phyloP scores from a whole-genome alignment of 805 yeast species.

The Candida dajiaensis region DNA sequence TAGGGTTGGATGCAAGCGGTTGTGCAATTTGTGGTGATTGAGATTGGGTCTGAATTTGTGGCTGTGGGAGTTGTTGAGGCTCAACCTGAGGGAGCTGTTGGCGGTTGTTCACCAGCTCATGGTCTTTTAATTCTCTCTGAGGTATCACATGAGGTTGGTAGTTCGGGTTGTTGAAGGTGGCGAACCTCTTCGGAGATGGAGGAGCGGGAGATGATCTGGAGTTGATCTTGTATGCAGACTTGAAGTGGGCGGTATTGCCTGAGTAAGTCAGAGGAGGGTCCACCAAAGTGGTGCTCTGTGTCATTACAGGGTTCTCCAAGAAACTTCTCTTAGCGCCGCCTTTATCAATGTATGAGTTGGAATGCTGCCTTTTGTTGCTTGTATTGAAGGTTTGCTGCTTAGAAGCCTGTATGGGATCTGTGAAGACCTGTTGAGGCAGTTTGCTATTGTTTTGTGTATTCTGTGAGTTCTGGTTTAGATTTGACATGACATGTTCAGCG shows the following conservation, averaged over 20 bases:
- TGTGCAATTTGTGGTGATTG: too few relatives aligned
- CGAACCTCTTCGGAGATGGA: not conserved
- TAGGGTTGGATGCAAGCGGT: not conserved
- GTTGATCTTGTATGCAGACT: not conserved
- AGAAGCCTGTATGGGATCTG: not conserved
- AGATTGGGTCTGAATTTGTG: too few relatives aligned
- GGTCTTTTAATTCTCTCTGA: not conserved
- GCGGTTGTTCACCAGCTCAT: not conserved
- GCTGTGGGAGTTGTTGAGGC: not conserved
- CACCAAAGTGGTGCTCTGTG: not conserved
- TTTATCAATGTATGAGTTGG: conserved; percentile 16
- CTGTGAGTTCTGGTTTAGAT: conserved; percentile 1
- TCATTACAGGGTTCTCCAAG: conserved; percentile 4
- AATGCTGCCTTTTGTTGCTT: conserved; percentile 20
- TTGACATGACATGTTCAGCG: conserved; percentile 4
- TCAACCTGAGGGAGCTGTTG: conserved; percentile 1
- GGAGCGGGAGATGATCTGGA: not conserved
- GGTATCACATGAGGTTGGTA: not conserved
- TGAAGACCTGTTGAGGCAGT: not conserved
- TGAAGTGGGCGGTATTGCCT: not conserved
- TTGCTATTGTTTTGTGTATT: not conserved
- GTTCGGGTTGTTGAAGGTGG: conserved; percentile 2
- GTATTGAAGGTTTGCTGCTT: not conserved
- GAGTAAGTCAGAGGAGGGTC: not conserved
- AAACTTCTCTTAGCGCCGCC: conserved; percentile 10